A percentile compares a stretch with the other conserved stretches of the same genome.
These are phyloP conservation scores for Aquilaria yunnanensis DNA, from an alignment of 345 rosid species.

Conservation along the genomic window DNA sequence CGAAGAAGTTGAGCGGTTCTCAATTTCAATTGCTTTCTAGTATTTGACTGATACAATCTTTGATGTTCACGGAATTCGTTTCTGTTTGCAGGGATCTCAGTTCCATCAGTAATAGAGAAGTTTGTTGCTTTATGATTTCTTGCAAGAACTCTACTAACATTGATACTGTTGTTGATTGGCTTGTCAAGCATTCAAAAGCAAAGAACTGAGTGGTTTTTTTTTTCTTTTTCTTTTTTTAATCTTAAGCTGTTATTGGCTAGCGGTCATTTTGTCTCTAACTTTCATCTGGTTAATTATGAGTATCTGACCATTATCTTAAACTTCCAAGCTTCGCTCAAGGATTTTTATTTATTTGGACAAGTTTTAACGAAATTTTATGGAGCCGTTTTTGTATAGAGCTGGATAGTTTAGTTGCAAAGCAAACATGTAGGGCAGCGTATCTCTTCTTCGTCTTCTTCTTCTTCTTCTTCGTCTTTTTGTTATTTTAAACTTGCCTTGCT, in stretches of 20 bases:
- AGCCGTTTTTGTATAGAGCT: background rate
- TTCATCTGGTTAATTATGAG: slow-evolving; percentile 15
- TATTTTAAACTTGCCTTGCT: no score
- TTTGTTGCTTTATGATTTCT: slow-evolving; percentile 66
- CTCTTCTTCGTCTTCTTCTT: no score
- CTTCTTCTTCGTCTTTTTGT: no score
- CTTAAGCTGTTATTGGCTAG: background rate
- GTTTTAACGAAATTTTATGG: background rate
- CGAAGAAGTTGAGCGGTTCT: background rate
- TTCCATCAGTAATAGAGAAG: slow-evolving; percentile 52
- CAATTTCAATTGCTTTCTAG: background rate
- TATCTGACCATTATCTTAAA: slow-evolving; percentile 13
- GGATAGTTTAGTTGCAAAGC: no score
- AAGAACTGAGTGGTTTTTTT: slow-evolving; percentile 32
- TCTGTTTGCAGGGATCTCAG: slow-evolving; percentile 45
- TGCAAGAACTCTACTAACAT: slow-evolving; percentile 76
- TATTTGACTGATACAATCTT: background rate
- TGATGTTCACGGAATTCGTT: background rate
- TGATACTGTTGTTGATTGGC: slow-evolving; percentile 66
- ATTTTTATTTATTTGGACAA: background rate
- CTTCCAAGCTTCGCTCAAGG: slow-evolving; percentile 10
- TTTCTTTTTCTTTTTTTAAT: slow-evolving; percentile 1
- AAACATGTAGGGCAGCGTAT: no score
- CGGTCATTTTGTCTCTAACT: slow-evolving; percentile 5
- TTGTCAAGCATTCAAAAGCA: slow-evolving; percentile 63